phyloP scores from a whole-genome alignment of 371 early-diverging fungal species.

The Thermomucor indicae-seudaticae region DNA sequence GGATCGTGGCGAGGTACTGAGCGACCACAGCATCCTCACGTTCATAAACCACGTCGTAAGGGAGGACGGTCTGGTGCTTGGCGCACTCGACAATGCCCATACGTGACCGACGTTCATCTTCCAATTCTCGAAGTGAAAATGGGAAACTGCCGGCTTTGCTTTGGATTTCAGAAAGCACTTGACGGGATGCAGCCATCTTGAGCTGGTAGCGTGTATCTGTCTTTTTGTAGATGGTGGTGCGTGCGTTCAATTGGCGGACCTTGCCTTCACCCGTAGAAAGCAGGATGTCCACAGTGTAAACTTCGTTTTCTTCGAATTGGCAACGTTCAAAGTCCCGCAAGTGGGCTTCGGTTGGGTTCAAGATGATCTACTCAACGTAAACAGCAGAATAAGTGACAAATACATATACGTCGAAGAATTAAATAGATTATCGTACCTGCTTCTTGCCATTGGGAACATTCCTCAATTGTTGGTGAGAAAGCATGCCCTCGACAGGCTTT shows the following conservation, averaged over 20 bases:
- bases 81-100: constrained; percentile 91
- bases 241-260: constrained; percentile 61
- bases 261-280: constrained; percentile 90
- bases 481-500: constrained; percentile 89
- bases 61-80: constrained; percentile 75
- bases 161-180: constrained; percentile 72
- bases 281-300: constrained; percentile 82
- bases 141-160: constrained; percentile 84
- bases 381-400: neutral
- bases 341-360: constrained; percentile 83
- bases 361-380: constrained; percentile 76
- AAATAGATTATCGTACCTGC: constrained; percentile 21
- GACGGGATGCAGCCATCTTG: constrained; percentile 86
- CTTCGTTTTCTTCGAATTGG: constrained; percentile 85
- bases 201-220: constrained; percentile 79
- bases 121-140: constrained; percentile 76
- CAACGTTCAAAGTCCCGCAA: constrained; percentile 66
- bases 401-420: neutral
- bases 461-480: constrained; percentile 82
- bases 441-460: constrained; percentile 89
- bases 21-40: constrained; percentile 80
- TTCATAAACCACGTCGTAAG: constrained; percentile 84
- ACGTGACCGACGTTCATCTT: constrained; percentile 86
- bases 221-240: constrained; percentile 93
- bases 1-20: constrained; percentile 87